Evolutionary conservation across 1,284 basidiomycete genomes (phyloP).

Genomic region (Cutaneotrichosporon daszewskae): DNA sequence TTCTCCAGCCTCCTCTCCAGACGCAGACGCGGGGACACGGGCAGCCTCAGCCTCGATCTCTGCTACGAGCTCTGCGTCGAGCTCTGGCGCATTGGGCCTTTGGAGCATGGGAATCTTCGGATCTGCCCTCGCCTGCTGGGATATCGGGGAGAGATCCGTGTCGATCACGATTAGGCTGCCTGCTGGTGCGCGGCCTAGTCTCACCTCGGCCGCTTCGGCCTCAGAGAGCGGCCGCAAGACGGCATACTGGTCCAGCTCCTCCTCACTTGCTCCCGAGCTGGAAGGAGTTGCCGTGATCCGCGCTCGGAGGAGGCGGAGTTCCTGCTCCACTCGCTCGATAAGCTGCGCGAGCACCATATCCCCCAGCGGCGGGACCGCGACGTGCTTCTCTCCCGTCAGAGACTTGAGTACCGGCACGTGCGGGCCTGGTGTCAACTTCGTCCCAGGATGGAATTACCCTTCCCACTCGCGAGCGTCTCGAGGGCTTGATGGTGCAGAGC

Average conservation of each 20-base stretch:
- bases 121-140: background rate
- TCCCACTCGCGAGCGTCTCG: background rate
- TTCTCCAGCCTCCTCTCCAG: no score
- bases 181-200: background rate
- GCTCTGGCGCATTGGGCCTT: no score
- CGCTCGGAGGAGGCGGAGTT: conserved; percentile 14
- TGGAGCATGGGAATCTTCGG: conserved; percentile 1
- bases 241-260: background rate
- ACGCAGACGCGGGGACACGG: no score
- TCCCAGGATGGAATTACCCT: background rate
- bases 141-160: background rate
- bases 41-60: no score
- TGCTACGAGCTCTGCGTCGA: no score
- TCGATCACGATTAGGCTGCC: conserved; percentile 4
- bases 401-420: background rate
- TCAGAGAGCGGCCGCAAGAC: conserved; percentile 2
- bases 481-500: conserved; percentile 11
- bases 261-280: background rate
- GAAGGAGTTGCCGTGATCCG: no score
- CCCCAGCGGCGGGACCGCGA: conserved; percentile 7
- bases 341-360: conserved; percentile 15
- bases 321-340: conserved; percentile 13
- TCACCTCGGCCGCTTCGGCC: background rate
- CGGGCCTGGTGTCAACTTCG: no score
- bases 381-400: background rate